phyloP scores from a whole-genome alignment of 805 yeast genomes.

The Schwanniomyces yamadae region DNA sequence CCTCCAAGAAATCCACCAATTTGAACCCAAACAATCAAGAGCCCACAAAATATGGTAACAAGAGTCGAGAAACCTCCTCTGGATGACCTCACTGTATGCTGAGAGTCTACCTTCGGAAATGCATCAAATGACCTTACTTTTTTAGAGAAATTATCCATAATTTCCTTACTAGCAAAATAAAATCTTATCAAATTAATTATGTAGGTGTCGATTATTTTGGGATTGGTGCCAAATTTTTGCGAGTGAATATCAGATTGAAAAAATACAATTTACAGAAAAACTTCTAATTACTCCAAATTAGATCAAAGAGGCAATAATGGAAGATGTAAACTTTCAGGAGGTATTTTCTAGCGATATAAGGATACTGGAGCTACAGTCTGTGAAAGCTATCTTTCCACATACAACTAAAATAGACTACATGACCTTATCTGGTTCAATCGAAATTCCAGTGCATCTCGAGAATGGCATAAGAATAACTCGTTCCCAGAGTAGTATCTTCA shows the following conservation, averaged over 20 bases:
- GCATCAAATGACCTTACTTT: conserved; percentile 48
- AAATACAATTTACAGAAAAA: too few relatives aligned
- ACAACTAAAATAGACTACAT: conserved; percentile 13
- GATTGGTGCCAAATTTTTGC: too few relatives aligned
- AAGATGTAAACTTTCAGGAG: too few relatives aligned
- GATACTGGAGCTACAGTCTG: conserved; percentile 40
- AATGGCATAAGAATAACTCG: conserved; percentile 13
- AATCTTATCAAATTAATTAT: too few relatives aligned
- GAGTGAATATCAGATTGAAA: too few relatives aligned
- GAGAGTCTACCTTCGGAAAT: conserved; percentile 44
- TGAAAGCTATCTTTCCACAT: conserved; percentile 44
- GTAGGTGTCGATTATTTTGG: too few relatives aligned
- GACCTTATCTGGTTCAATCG: conserved; percentile 20
- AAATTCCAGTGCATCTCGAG: conserved; percentile 24
- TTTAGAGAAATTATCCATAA: conserved; percentile 36
- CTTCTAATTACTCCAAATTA: too few relatives aligned
- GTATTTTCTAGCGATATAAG: conserved; percentile 21
- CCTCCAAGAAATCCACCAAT: conserved; percentile 86
- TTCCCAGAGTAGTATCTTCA: too few relatives aligned
- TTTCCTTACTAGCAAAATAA: not conserved
- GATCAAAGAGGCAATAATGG: too few relatives aligned
- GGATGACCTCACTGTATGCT: conserved; percentile 67
- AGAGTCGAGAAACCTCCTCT: conserved; percentile 78
- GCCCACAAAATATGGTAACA: conserved; percentile 55
- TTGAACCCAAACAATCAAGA: conserved; percentile 79